phyloP scores from a whole-genome alignment of 768 basidiomycete species.

The Boletus tomentosulus region DNA sequence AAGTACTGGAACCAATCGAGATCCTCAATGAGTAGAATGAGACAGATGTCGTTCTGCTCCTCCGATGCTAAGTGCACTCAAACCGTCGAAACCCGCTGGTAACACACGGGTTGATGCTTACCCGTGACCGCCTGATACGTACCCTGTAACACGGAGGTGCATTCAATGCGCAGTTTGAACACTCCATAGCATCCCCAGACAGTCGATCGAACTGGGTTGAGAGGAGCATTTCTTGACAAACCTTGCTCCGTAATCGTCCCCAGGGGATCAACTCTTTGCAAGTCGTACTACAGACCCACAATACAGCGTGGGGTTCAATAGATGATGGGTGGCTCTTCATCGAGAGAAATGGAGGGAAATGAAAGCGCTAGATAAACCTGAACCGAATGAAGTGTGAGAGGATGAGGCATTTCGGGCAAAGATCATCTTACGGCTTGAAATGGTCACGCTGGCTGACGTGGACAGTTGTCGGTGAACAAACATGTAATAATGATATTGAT shows the following conservation, averaged over 20 bases:
- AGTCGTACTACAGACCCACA: neutral
- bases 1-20: neutral
- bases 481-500: neutral
- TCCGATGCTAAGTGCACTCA: neutral
- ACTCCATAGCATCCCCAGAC: neutral
- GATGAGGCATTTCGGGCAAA: no score
- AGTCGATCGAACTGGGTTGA: neutral
- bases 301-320: neutral
- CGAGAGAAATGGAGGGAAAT: neutral
- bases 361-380: neutral
- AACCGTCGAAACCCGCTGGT: neutral
- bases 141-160: neutral
- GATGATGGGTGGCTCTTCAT: neutral
- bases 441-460: no score
- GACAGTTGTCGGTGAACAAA: no score
- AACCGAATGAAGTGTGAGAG: no score
- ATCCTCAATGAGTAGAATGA: neutral
- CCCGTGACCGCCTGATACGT: neutral
- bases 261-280: neutral
- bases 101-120: neutral
- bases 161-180: neutral
- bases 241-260: neutral
- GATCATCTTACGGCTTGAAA: no score
- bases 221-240: neutral
- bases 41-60: neutral